Percentiles rank a stretch among this genome's conserved stretches.
Conservation (phyloP, 495 filamentous ascomycete species). For the Lepidopterella palustris region DNA sequence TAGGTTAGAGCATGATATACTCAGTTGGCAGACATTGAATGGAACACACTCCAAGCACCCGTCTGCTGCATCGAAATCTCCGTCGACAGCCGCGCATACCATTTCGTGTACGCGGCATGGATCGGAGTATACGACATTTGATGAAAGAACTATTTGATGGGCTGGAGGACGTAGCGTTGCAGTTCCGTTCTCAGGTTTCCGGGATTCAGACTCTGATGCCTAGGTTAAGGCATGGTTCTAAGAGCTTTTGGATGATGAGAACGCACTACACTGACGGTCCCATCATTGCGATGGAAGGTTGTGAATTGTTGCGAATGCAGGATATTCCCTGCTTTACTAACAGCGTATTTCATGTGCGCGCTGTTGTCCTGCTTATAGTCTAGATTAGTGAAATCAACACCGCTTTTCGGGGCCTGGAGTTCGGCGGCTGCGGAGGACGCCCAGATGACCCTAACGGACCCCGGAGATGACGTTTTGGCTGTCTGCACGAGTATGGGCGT, state of each 20-base stretch:
- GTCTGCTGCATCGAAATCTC: constrained; percentile 14
- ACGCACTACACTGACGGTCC: constrained; percentile 31
- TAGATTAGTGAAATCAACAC: background rate
- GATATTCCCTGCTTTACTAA: constrained; percentile 40
- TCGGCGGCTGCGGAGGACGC: constrained; percentile 31
- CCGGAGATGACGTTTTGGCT: constrained; percentile 23
- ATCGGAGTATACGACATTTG: constrained; percentile 11
- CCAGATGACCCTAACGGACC: constrained; percentile 41
- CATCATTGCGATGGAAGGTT: constrained; percentile 27
- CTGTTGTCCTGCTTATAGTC: background rate
- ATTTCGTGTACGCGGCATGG: constrained; percentile 30
- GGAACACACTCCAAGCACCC: background rate
- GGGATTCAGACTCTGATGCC: background rate
- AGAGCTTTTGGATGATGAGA: constrained; percentile 1
- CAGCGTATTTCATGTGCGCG: constrained; percentile 34
- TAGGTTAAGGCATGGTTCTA: background rate
- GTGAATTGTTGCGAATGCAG: constrained; percentile 37
- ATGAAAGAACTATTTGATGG: no score
- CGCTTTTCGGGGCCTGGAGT: constrained; percentile 11
- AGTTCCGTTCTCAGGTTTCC: constrained; percentile 33
- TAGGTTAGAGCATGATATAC: background rate
- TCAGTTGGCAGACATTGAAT: no score
- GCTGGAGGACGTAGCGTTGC: constrained; percentile 25
- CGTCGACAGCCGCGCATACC: constrained; percentile 27
- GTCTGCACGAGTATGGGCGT: constrained; percentile 41